Evolutionary conservation across 2,329 filamentous ascomycete species (phyloP).

Genomic region (Aspergillus tanneri): DNA sequence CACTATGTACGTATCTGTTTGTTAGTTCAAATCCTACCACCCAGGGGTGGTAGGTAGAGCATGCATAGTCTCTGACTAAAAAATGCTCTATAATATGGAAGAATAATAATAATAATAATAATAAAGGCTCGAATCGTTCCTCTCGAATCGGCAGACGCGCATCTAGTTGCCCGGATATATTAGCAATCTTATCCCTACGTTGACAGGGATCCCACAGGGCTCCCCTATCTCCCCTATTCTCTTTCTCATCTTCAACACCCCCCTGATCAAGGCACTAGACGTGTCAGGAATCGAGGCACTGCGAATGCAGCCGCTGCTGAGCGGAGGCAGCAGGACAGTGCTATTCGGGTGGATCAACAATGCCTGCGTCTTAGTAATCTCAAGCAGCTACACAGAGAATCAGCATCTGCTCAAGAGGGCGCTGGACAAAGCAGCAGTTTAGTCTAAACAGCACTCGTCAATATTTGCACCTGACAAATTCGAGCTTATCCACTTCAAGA

Average conservation of each 20-base stretch:
- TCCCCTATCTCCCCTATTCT: conserved; percentile 12
- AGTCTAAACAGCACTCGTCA: not conserved
- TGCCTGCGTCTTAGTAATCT: not conserved
- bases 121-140: conserved; percentile 7
- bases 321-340: not conserved
- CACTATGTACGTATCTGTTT: no score
- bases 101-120: not conserved
- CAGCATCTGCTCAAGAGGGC: not conserved
- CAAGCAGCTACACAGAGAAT: not conserved
- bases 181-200: not conserved
- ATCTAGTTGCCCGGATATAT: conserved; percentile 7
- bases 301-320: not conserved
- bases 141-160: not conserved
- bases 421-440: not conserved
- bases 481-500: conserved; percentile 9
- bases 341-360: not conserved
- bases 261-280: not conserved
- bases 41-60: no score
- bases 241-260: not conserved
- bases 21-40: no score
- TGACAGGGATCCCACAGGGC: conserved; percentile 1
- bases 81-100: not conserved
- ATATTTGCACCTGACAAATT: conserved; percentile 11
- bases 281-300: not conserved
- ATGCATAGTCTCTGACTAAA: no score